Evolutionary conservation across 805 yeast genomes (phyloP).

Genomic region (Myxozyma geophila): DNA sequence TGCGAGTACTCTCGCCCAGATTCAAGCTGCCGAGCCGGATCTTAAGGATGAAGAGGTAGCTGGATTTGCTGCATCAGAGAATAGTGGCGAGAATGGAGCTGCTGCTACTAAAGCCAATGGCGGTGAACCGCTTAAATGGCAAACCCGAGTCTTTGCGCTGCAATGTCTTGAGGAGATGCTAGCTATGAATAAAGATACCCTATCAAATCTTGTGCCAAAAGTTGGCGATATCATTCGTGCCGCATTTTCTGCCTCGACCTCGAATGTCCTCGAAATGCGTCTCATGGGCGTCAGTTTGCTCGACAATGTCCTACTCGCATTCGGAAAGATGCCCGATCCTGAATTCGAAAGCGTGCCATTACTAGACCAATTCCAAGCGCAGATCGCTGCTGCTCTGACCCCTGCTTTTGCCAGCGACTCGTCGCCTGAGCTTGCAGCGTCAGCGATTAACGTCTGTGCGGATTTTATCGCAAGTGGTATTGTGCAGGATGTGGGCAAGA

Average conservation of each 20-base stretch:
- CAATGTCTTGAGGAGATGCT: constrained; percentile 45
- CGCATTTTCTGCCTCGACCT: constrained; percentile 80
- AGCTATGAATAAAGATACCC: constrained; percentile 24
- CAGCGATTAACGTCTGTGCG: constrained; percentile 78
- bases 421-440: constrained; percentile 71
- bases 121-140: constrained; percentile 51
- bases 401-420: constrained; percentile 82
- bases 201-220: constrained; percentile 39
- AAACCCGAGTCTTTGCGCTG: constrained; percentile 49
- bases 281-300: constrained; percentile 68
- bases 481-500: constrained; percentile 52
- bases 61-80: constrained; percentile 45
- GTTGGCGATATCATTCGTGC: constrained; percentile 69
- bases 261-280: constrained; percentile 64
- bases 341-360: constrained; percentile 71
- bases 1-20: constrained; percentile 46
- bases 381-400: constrained; percentile 82
- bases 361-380: constrained; percentile 92
- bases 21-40: constrained; percentile 45
- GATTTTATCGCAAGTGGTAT: constrained; percentile 69
- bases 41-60: constrained; percentile 56
- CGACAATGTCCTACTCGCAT: constrained; percentile 62
- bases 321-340: constrained; percentile 69
- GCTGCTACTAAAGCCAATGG: constrained; percentile 36
- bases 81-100: constrained; percentile 21